Conservation (phyloP, 2,329 filamentous ascomycete genomes). For the Alternaria burnsii region DNA sequence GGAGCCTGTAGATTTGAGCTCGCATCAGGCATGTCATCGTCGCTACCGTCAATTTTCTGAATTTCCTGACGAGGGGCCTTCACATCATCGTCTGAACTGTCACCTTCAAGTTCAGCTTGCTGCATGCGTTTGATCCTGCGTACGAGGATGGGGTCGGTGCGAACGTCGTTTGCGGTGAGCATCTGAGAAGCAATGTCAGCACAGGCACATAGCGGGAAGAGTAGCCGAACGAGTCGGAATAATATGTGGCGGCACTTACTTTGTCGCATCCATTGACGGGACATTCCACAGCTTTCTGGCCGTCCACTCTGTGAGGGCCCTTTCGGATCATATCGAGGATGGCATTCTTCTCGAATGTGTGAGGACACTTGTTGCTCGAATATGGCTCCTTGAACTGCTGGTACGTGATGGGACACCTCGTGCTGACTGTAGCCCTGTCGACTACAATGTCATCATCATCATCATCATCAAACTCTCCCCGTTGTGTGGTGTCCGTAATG, state of each 20-base stretch:
- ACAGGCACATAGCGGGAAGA: background rate
- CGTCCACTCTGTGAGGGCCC: conserved; percentile 31
- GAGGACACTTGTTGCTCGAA: conserved; percentile 72
- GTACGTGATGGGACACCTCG: conserved; percentile 75
- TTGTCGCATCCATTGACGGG: conserved; percentile 71
- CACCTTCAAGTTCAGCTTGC: conserved; percentile 32
- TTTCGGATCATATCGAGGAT: conserved; percentile 64
- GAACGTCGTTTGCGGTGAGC: conserved; percentile 41
- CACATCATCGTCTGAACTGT: conserved; percentile 37
- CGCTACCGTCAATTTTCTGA: conserved; percentile 2
- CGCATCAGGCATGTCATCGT: background rate
- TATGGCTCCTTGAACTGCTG: conserved; percentile 71
- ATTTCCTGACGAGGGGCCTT: conserved; percentile 9
- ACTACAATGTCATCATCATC: conserved; percentile 77
- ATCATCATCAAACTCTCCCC: conserved; percentile 58
- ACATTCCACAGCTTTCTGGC: conserved; percentile 60
- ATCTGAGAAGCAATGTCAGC: conserved; percentile 31
- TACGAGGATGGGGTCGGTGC: conserved; percentile 42
- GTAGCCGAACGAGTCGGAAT: background rate
- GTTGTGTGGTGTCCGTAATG: conserved; percentile 43
- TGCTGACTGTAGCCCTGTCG: conserved; percentile 68
- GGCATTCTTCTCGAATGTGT: conserved; percentile 73
- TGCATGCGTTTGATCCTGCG: conserved; percentile 52
- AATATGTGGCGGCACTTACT: conserved; percentile 30
- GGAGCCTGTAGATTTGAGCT: conserved; percentile 11